These are phyloP conservation scores for Sporobolomyces phaffii DNA, from an alignment of 768 basidiomycete species.

Conservation along the genomic window DNA sequence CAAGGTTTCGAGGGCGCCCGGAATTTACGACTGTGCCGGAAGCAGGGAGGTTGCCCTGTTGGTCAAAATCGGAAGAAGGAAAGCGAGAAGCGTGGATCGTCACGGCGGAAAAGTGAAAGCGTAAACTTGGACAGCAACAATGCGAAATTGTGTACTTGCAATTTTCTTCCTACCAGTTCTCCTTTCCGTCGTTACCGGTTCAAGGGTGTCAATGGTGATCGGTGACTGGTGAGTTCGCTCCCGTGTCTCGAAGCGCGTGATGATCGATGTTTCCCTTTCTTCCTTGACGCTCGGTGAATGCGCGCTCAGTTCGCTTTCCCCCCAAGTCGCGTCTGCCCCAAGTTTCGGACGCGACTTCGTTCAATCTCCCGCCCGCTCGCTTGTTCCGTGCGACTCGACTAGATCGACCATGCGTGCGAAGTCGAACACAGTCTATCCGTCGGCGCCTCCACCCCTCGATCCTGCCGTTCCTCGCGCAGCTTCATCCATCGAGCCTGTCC, in stretches of 20 bases:
- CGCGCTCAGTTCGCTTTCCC: neutral
- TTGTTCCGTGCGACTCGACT: neutral
- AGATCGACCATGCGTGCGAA: neutral
- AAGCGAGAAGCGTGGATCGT: neutral
- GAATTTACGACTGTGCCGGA: neutral
- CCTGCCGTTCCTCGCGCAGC: no score
- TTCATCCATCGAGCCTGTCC: no score
- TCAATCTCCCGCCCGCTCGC: neutral
- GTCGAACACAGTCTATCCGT: neutral
- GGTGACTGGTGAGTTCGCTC: no score
- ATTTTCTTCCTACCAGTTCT: neutral
- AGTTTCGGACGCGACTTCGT: no score
- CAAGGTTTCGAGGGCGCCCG: neutral
- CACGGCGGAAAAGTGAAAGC: neutral
- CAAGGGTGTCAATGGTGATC: no score
- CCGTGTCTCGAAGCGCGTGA: no score
- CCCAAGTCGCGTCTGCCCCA: neutral
- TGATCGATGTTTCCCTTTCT: neutral
- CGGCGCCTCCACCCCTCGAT: no score
- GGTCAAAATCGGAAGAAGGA: conserved; percentile 5
- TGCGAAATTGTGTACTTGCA: neutral
- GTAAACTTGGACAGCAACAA: no score
- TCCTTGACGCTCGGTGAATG: neutral
- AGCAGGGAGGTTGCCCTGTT: neutral
- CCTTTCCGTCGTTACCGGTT: neutral